A percentile compares a stretch with the other conserved stretches of the same genome.
Evolutionary conservation across 306 rosid genomes (phyloP).

Genomic region (Macrotyloma uniflorum): DNA sequence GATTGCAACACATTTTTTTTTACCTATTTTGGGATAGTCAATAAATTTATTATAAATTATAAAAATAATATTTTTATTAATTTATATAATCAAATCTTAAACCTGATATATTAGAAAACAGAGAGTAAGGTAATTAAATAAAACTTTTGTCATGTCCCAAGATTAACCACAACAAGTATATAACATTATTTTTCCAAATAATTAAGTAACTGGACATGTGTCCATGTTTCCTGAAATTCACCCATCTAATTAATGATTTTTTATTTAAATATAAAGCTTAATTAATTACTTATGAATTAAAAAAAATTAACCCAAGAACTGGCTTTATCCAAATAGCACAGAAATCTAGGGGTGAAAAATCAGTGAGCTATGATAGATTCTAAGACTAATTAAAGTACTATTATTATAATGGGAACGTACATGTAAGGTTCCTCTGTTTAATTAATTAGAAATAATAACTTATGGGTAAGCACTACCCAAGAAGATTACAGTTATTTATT

Average conservation of each 20-base stretch:
- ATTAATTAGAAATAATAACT: neutral
- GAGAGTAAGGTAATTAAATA: too few species aligned
- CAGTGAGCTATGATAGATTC: neutral
- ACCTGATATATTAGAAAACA: too few species aligned
- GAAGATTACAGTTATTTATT: too few species aligned
- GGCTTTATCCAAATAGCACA: neutral
- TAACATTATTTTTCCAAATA: neutral
- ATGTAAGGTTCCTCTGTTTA: neutral
- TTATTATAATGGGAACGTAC: neutral
- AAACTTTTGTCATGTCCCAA: too few species aligned
- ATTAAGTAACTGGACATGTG: neutral
- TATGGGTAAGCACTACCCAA: too few species aligned
- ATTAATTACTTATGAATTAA: neutral
- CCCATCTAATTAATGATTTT: neutral
- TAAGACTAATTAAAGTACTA: neutral
- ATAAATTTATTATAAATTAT: too few species aligned
- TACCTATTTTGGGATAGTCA: slow-evolving; percentile 5
- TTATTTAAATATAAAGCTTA: neutral
- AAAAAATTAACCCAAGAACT: neutral
- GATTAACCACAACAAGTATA: too few species aligned
- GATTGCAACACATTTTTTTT: neutral
- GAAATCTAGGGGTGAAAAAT: neutral
- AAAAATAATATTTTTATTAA: too few species aligned
- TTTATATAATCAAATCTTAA: too few species aligned
- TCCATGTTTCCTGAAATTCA: neutral